Percentiles rank a stretch among this genome's conserved stretches.
Evolutionary conservation across 257 asterid species (phyloP).

Genomic region (Fraxinus quadrangulata): DNA sequence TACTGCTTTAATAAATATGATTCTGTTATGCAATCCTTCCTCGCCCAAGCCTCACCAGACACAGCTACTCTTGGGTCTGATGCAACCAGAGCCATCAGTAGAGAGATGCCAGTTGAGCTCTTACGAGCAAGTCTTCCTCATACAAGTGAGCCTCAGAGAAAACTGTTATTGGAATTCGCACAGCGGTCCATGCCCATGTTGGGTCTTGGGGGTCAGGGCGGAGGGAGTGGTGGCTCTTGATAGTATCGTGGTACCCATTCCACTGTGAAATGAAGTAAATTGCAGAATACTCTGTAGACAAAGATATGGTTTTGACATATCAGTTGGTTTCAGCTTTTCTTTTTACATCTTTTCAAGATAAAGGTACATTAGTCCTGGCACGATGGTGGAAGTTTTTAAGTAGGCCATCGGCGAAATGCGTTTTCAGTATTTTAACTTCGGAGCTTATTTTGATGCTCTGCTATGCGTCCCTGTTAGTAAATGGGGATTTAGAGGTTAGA

Average conservation of each 20-base stretch:
- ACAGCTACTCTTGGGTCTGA: constrained; percentile 46
- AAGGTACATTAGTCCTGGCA: constrained; percentile 7
- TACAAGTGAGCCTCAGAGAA: constrained; percentile 67
- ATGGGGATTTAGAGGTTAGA: constrained; percentile 16
- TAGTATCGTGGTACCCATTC: neutral
- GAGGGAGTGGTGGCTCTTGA: constrained; percentile 45
- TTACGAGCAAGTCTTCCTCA: constrained; percentile 78
- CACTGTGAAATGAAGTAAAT: neutral
- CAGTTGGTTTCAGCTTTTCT: neutral
- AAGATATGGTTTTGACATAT: neutral
- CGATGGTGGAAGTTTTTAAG: constrained; percentile 23
- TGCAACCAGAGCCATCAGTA: constrained; percentile 53
- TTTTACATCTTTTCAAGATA: constrained; percentile 5
- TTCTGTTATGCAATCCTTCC: constrained; percentile 49
- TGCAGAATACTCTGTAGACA: neutral
- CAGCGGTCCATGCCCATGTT: constrained; percentile 61
- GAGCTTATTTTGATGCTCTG: constrained; percentile 43
- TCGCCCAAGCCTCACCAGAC: constrained; percentile 45
- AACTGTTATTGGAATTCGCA: constrained; percentile 57
- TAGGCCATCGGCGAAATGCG: constrained; percentile 25
- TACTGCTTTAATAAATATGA: constrained; percentile 75
- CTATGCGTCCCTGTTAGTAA: neutral
- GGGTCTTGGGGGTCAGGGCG: constrained; percentile 34
- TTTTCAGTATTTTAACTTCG: constrained; percentile 15
- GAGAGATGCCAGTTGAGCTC: constrained; percentile 73